A percentile compares a stretch with the other conserved stretches of the same genome.
Evolutionary conservation across 257 asterid species (phyloP).

Genomic region (Apocynum venetum): DNA sequence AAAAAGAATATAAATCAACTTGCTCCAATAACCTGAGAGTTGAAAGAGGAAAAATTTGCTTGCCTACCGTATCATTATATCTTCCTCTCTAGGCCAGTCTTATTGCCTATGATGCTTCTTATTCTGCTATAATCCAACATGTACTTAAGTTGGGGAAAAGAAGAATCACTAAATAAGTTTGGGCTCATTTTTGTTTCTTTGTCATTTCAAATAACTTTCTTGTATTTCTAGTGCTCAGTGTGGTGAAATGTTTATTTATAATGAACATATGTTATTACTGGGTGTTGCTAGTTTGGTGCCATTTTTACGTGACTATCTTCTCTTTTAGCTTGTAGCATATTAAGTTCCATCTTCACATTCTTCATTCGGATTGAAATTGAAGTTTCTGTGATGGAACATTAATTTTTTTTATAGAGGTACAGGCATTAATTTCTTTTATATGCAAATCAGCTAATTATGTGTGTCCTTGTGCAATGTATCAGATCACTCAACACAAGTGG

Average conservation of each 20-base stretch:
- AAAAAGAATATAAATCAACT: background rate
- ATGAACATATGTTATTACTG: background rate
- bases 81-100: background rate
- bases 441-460: background rate
- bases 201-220: background rate
- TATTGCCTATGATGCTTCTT: background rate
- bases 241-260: background rate
- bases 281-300: background rate
- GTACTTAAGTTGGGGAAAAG: background rate
- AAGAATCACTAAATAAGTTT: background rate
- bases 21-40: background rate
- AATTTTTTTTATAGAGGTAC: background rate
- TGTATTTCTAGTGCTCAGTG: background rate
- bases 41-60: background rate
- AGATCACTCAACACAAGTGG: constrained; percentile 93
- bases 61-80: background rate
- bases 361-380: background rate
- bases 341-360: background rate
- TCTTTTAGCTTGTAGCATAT: background rate
- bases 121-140: background rate
- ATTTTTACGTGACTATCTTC: background rate
- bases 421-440: background rate
- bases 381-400: background rate
- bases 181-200: background rate
- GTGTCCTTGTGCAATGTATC: constrained; percentile 24